phyloP scores from a whole-genome alignment of 495 filamentous ascomycete species.

The Lepidopterella palustris region DNA sequence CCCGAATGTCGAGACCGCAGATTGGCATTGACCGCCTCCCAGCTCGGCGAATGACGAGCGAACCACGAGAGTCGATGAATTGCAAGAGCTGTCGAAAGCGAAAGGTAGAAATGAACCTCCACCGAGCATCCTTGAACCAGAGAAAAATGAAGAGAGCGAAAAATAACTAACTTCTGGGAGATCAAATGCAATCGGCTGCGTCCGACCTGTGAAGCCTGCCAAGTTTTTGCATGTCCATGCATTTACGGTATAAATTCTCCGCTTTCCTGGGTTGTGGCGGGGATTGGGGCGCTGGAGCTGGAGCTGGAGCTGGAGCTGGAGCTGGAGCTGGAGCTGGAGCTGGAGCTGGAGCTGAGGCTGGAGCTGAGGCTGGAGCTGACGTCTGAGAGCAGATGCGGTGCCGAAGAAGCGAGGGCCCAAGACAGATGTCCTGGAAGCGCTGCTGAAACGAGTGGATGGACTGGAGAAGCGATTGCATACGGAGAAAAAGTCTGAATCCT shows the following conservation, averaged over 20 bases:
- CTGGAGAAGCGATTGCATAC: conserved; percentile 67
- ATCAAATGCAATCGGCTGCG: conserved; percentile 85
- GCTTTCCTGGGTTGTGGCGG: not conserved
- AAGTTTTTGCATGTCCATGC: conserved; percentile 82
- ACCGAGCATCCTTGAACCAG: too few relatives aligned
- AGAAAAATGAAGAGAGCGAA: too few relatives aligned
- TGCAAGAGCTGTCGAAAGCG: conserved; percentile 88
- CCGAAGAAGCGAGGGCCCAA: conserved; percentile 86
- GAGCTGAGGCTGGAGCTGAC: conserved; percentile 13
- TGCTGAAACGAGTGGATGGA: conserved; percentile 76
- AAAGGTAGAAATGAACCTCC: too few relatives aligned
- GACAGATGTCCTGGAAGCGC: conserved; percentile 77
- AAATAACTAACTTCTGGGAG: conserved; percentile 41
- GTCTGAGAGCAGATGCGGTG: conserved; percentile 57
- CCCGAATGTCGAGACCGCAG: conserved; percentile 62
- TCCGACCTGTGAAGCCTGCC: conserved; percentile 80
- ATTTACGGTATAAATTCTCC: conserved; percentile 61
- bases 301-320: conserved; percentile 4
- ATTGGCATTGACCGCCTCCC: conserved; percentile 80
- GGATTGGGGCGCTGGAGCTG: too few relatives aligned
- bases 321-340: conserved; percentile 3
- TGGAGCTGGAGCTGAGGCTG: not conserved
- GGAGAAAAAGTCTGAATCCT: conserved; percentile 28
- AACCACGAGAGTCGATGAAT: conserved; percentile 85
- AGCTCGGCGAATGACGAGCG: conserved; percentile 61